Base-by-base conservation (phyloP, 192 early-diverging fungal species). In the Diversispora epigaea region DNA sequence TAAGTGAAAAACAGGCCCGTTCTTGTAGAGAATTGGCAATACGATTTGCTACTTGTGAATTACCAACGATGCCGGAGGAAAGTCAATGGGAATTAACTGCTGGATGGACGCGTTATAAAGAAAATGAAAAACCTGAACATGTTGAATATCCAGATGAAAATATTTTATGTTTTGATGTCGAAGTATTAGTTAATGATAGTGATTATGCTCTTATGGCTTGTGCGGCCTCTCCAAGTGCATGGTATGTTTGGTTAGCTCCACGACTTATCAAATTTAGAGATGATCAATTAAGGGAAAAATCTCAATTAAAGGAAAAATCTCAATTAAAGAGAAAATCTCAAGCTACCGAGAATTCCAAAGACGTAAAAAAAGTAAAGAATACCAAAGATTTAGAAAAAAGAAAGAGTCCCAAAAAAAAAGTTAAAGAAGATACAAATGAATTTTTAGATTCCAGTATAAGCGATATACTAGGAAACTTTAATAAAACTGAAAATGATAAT, bases 191-290 rank as follows among this genome's bases (percentile, higher is more conserved):
- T 1, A 80, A 78, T 10, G 79, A 91, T 32, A 88, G 91, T 46
- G 90, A 87, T 46, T 93, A 86, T 50, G 92, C 95, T 9, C 82
- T 93, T 3, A 82, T 99, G 70, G 97, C 97, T 0, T 85, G 86
- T 4, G 97, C 95, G 0, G 85, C 85, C 17, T 93, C 94, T 0
- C 71, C 75, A 10, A 79, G 82, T 19, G 87, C 87, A 7, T 99
- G 97, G 97, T 99, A 98, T 79, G 79, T 87, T 22, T 99, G 97
- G 97, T 85, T 90, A 17, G 92, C 95, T 19, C 95, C 97, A 17
- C 88, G 88, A 73, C 76, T 96, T 39, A 70, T 78, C 39, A 25
- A 73, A 45, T 46, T 45, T 54, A 50, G 25, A 41, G 15, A 44
- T 11, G 45, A 32, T 32, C 25, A 32, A 32, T 32, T 6, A 17